Conservation (phyloP, 495 filamentous ascomycete species). For the Corynascus novoguineensis region DNA sequence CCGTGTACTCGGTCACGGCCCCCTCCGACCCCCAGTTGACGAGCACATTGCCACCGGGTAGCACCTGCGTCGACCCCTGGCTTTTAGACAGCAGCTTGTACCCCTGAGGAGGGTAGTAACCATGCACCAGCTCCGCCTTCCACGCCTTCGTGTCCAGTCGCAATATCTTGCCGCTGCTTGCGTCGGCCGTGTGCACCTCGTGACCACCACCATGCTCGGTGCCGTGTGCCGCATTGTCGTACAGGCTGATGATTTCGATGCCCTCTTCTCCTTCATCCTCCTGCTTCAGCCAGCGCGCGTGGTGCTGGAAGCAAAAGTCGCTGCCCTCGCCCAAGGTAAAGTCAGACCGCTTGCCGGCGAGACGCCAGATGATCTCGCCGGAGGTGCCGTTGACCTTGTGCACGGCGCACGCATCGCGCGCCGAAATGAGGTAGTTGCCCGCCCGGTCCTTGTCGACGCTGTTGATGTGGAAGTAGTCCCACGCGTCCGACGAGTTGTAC, state of each 20-base stretch:
- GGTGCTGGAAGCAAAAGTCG: slow-evolving; percentile 58
- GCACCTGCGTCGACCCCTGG: slow-evolving; percentile 56
- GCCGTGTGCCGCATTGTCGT: slow-evolving; percentile 37
- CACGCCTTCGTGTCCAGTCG: slow-evolving; percentile 48
- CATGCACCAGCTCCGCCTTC: slow-evolving; percentile 43
- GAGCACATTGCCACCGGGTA: slow-evolving; percentile 51
- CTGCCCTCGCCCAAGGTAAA: slow-evolving; percentile 24
- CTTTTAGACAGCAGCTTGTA: slow-evolving; percentile 48
- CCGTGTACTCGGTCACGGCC: slow-evolving; percentile 53
- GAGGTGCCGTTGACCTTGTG: slow-evolving; percentile 57
- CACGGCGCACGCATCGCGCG: slow-evolving; percentile 52
- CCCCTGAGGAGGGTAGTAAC: slow-evolving; percentile 34
- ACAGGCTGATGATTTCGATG: slow-evolving; percentile 36
- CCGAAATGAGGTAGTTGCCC: slow-evolving; percentile 57
- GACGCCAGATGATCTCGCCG: slow-evolving; percentile 53
- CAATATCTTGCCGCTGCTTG: slow-evolving; percentile 54
- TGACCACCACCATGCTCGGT: slow-evolving; percentile 33
- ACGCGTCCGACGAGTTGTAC: slow-evolving; percentile 42
- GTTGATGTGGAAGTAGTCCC: slow-evolving; percentile 64
- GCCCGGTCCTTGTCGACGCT: slow-evolving; percentile 54
- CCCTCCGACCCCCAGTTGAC: slow-evolving; percentile 58
- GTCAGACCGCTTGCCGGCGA: slow-evolving; percentile 49
- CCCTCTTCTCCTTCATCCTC: slow-evolving; percentile 20
- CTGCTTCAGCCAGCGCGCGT: slow-evolving; percentile 48
- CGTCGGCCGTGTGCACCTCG: slow-evolving; percentile 33